Evolutionary conservation across 2,329 filamentous ascomycete species (phyloP).

Genomic region (Nemania diffusa): DNA sequence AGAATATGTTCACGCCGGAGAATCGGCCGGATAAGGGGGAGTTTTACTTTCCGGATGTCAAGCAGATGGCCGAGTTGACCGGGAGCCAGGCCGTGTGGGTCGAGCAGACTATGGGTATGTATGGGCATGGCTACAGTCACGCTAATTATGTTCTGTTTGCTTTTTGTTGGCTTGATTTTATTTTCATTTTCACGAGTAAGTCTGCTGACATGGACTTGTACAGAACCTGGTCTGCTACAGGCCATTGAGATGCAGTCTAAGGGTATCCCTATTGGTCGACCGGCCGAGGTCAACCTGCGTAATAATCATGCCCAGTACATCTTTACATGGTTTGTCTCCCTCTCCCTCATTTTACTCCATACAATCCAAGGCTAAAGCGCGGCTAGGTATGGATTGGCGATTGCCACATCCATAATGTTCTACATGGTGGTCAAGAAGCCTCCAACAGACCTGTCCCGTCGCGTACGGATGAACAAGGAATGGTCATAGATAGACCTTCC

Average conservation of each 20-base stretch:
- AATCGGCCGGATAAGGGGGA: conserved; percentile 85
- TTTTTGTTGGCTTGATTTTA: background rate
- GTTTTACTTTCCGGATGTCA: conserved; percentile 95
- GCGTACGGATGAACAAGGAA: conserved; percentile 79
- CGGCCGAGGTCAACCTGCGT: conserved; percentile 89
- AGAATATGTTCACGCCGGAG: conserved; percentile 95
- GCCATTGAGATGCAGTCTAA: conserved; percentile 79
- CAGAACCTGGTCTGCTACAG: conserved; percentile 82
- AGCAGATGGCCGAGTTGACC: conserved; percentile 85
- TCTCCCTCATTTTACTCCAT: background rate
- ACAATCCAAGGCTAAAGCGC: conserved; percentile 27
- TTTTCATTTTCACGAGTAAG: conserved; percentile 8
- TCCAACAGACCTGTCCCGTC: conserved; percentile 74
- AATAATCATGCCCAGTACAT: conserved; percentile 99
- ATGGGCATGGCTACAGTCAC: background rate
- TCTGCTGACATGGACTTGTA: conserved; percentile 36
- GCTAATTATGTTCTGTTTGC: background rate
- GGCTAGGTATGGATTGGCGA: conserved; percentile 82
- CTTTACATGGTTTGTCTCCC: conserved; percentile 84
- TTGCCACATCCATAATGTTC: conserved; percentile 93
- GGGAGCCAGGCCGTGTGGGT: conserved; percentile 93
- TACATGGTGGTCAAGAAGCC: conserved; percentile 95
- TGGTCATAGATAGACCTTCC: conserved; percentile 64
- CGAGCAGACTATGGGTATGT: conserved; percentile 89
- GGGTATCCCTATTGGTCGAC: conserved; percentile 88